phyloP scores from a whole-genome alignment of 1,284 basidiomycete genomes.

The Naganishia liquefaciens region DNA sequence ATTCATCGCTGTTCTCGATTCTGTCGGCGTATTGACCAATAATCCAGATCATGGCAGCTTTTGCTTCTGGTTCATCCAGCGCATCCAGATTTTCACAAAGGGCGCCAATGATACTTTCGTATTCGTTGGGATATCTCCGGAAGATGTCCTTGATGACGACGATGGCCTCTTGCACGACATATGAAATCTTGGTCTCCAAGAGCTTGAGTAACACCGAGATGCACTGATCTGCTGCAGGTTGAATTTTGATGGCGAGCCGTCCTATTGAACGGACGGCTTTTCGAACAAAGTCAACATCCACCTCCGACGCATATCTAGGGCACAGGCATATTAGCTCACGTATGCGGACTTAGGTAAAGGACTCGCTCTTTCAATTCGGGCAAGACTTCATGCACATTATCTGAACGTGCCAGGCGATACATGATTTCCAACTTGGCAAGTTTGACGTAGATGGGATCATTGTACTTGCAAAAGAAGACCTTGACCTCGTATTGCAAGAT shows the following conservation, averaged over 20 bases:
- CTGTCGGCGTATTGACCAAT: conserved; percentile 96
- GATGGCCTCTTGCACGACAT: conserved; percentile 96
- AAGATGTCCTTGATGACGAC: conserved; percentile 99
- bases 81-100: conserved; percentile 94
- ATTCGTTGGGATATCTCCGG: conserved; percentile 94
- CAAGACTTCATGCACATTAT: conserved; percentile 89
- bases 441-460: conserved; percentile 97
- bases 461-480: conserved; percentile 99
- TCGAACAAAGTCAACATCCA: conserved; percentile 97
- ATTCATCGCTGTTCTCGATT: conserved; percentile 93
- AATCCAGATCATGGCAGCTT: conserved; percentile 97
- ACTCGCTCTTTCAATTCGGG: conserved; percentile 91
- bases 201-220: conserved; percentile 90
- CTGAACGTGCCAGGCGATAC: conserved; percentile 87
- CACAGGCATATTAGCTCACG: background rate
- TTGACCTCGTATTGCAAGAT: conserved; percentile 93
- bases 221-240: conserved; percentile 87
- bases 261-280: conserved; percentile 94
- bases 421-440: conserved; percentile 98
- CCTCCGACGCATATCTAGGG: conserved; percentile 88
- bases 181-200: conserved; percentile 88
- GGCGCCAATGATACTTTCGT: conserved; percentile 94
- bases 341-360: background rate
- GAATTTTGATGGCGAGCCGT: conserved; percentile 93
- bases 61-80: conserved; percentile 96